phyloP scores from a whole-genome alignment of 1,284 basidiomycete genomes.

The Volvariella volvacea region DNA sequence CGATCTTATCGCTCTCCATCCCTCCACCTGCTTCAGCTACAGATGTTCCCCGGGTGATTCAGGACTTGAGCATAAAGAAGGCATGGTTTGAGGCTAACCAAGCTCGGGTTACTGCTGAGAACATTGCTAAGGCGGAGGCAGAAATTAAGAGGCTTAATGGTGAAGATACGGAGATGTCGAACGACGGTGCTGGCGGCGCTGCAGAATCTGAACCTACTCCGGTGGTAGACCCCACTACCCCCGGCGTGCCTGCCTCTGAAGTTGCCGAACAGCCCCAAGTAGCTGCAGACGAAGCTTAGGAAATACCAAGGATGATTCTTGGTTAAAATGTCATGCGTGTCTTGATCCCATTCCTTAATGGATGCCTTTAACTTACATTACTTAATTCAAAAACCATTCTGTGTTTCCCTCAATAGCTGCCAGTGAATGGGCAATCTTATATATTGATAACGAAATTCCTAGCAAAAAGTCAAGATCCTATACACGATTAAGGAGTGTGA shows the following conservation, averaged over 20 bases:
- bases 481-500: conserved; percentile 24
- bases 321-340: too few relatives aligned
- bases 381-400: too few relatives aligned
- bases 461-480: conserved; percentile 13
- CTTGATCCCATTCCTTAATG: too few relatives aligned
- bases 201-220: conserved; percentile 43
- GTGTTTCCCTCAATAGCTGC: too few relatives aligned
- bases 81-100: conserved; percentile 88
- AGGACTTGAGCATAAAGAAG: conserved; percentile 92
- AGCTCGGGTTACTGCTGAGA: conserved; percentile 59
- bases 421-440: conserved; percentile 11
- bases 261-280: too few relatives aligned
- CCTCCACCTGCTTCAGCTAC: conserved; percentile 76
- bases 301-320: too few relatives aligned
- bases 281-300: too few relatives aligned
- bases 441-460: conserved; percentile 20
- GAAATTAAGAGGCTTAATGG: conserved; percentile 65
- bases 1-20: conserved; percentile 86
- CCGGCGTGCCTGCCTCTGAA: conserved; percentile 21
- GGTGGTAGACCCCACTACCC: conserved; percentile 17
- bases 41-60: conserved; percentile 81
- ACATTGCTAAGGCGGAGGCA: conserved; percentile 73
- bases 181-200: conserved; percentile 28
- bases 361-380: too few relatives aligned
- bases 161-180: conserved; percentile 6